Base-by-base conservation (phyloP, 345 rosid species). In the Orychophragmus violaceus region DNA sequence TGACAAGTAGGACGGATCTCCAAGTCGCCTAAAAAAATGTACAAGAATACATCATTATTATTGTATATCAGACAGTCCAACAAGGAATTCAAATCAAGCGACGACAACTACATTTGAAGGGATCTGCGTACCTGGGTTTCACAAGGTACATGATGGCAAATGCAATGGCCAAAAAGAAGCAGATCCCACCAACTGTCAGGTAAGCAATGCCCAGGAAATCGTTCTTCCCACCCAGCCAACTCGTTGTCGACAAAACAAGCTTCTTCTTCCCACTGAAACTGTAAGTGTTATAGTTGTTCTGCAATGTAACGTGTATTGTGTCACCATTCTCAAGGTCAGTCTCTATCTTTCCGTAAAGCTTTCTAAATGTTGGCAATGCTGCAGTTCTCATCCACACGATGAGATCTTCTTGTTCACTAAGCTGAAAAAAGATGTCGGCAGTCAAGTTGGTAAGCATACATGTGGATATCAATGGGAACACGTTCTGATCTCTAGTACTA, bases 351-450 rank as follows among this genome's bases (percentile, higher is more conserved):
- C 97, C 99, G 32, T 90, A 90, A 68, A 94, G 79, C 80, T 94
- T 94, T 72, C 97, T 88, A 75, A 94, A 94, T 56, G 99, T 94
- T 57, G 97, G 99, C 75, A 90, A 81, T 8, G 99, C 99, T 68
- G 99, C 99, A n/a, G 99, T 94, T 77, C 97, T 84, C 99, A 94
- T 94, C 99, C 97, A 91, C 52, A 94, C 99, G 3, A 94, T 88
- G 61, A 94, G 97, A 77, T 87, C 84, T 75, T 94, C 99, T 64
- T 94, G 99, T 73, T 88, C 72, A 62, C 91, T 91, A 80, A 94
- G 82, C 97, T 91, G 85, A 44, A 44, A 50, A 57, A 27, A 35
- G 23, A 64, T 33, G 53, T 27, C 16, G 23, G 35, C 8, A 5
- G 52, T 13, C 51, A 23, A 44, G 24, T 30, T 39, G 46, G 60